phyloP scores from a whole-genome alignment of 371 early-diverging fungal species.

The Fennellomyces sp. region DNA sequence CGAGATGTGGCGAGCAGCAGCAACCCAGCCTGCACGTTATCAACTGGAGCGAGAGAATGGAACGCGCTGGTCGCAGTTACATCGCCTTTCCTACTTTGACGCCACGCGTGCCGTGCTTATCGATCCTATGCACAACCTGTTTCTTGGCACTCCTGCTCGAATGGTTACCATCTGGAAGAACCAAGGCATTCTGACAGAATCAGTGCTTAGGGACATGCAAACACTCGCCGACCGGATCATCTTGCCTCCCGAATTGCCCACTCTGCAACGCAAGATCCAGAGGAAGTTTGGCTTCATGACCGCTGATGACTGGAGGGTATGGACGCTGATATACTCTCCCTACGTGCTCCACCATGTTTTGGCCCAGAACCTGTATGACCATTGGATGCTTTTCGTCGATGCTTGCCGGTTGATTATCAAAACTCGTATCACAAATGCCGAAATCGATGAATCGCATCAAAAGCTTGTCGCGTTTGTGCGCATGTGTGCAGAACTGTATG shows the following conservation, averaged over 20 bases:
- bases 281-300: background rate
- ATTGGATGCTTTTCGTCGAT: constrained; percentile 8
- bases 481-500: background rate
- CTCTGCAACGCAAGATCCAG: background rate
- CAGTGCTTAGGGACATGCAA: background rate
- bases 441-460: background rate
- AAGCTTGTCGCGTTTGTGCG: background rate
- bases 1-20: background rate
- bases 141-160: constrained; percentile 9
- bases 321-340: background rate
- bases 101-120: constrained; percentile 1
- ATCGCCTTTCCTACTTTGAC: constrained; percentile 13
- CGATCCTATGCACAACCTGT: constrained; percentile 18
- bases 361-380: background rate
- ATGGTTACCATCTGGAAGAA: background rate
- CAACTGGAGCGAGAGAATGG: background rate
- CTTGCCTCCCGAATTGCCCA: background rate
- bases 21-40: background rate
- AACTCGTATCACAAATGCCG: background rate
- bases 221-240: background rate
- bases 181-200: background rate
- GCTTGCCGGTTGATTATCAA: constrained; percentile 3
- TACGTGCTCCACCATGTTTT: background rate
- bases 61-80: constrained; percentile 9
- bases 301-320: constrained; percentile 5